phyloP scores from a whole-genome alignment of 768 basidiomycete genomes.

The Paxillus rubicundulus region DNA sequence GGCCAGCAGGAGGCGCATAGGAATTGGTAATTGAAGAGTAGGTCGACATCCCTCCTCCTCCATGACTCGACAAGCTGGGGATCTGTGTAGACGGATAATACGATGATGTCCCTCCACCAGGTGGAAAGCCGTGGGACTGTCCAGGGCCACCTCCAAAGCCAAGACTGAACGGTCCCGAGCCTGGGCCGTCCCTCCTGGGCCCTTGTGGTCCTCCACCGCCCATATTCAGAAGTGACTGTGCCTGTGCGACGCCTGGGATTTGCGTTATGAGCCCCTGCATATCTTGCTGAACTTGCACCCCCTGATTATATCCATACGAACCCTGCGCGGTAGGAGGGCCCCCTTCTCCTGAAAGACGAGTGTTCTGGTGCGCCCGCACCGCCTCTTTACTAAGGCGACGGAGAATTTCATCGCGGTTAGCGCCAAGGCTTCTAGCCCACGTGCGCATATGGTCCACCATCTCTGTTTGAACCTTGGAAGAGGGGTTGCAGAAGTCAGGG shows the following conservation, averaged over 20 bases:
- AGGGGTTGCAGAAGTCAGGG: constrained; percentile 70
- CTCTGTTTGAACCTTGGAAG: constrained; percentile 66
- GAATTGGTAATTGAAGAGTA: neutral
- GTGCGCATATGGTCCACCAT: constrained; percentile 68
- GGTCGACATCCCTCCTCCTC: neutral
- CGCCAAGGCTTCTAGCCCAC: constrained; percentile 57
- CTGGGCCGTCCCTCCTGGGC: constrained; percentile 7
- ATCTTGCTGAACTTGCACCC: constrained; percentile 46
- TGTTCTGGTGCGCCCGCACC: constrained; percentile 72
- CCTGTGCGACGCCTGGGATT: constrained; percentile 49
- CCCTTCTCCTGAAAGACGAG: constrained; percentile 55
- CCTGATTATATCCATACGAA: constrained; percentile 47
- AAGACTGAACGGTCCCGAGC: neutral
- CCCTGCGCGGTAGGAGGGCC: constrained; percentile 46
- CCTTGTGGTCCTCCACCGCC: constrained; percentile 14
- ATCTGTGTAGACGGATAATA: neutral
- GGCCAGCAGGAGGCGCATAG: constrained; percentile 10
- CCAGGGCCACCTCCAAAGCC: neutral
- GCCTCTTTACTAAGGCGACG: constrained; percentile 59
- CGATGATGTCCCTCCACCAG: neutral
- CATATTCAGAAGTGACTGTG: constrained; percentile 38
- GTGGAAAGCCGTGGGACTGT: too few species aligned
- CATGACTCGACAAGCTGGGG: neutral
- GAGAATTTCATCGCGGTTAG: constrained; percentile 47
- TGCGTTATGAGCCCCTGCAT: constrained; percentile 43